These are phyloP conservation scores for Boechera stricta DNA, from an alignment of 345 rosid genomes.

Conservation along the genomic window DNA sequence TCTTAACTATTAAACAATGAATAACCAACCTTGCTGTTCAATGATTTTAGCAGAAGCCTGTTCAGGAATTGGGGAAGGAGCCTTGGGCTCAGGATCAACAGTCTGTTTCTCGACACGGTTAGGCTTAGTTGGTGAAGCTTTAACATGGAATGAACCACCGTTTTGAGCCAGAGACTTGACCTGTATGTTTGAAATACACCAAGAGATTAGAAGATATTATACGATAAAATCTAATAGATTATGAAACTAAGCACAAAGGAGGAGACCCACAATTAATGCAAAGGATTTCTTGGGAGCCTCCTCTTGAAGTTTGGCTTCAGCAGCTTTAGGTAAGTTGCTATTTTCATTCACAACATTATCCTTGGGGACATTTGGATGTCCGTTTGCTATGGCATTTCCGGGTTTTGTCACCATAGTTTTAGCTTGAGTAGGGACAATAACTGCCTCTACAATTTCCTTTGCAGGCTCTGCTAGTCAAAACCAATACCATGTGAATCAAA, in stretches of 20 bases:
- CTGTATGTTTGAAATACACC: slow-evolving; percentile 6
- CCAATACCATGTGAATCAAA: slow-evolving; percentile 3
- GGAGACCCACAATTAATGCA: slow-evolving; percentile 39
- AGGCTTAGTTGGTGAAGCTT: slow-evolving; percentile 33
- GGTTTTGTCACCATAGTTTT: slow-evolving; percentile 10
- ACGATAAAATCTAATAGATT: not conserved
- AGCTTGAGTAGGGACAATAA: slow-evolving; percentile 15
- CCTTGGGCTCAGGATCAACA: slow-evolving; percentile 15
- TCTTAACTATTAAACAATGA: not conserved
- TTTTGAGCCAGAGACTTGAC: slow-evolving; percentile 31
- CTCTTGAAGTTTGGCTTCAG: slow-evolving; percentile 34
- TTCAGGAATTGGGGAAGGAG: slow-evolving; percentile 17
- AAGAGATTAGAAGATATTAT: slow-evolving; percentile 9
- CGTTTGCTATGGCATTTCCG: not conserved
- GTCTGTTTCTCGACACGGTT: slow-evolving; percentile 25
- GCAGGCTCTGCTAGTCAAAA: slow-evolving; percentile 29
- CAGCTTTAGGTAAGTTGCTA: slow-evolving; percentile 21
- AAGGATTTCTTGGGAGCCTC: slow-evolving; percentile 33
- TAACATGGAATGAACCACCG: not conserved
- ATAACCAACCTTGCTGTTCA: slow-evolving; percentile 9
- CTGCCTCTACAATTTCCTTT: slow-evolving; percentile 11
- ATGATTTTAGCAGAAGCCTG: slow-evolving; percentile 11
- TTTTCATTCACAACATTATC: slow-evolving; percentile 19
- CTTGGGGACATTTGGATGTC: not conserved
- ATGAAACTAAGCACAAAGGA: slow-evolving; percentile 8